These are phyloP conservation scores for Casaregolazyma lundiana DNA, from an alignment of 1,139 yeast genomes.

Conservation along the genomic window DNA sequence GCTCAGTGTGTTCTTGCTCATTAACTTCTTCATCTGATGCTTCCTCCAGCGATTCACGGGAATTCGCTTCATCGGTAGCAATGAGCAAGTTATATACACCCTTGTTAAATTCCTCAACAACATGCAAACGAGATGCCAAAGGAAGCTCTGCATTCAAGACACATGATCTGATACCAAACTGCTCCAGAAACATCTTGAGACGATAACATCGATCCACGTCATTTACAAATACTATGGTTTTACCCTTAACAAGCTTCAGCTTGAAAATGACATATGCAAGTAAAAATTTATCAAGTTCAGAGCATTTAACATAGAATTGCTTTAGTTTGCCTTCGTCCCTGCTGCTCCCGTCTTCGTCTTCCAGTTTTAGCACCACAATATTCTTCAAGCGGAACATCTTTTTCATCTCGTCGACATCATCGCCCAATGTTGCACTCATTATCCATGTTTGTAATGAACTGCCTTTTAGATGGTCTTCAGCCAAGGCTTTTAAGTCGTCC, in stretches of 20 bases:
- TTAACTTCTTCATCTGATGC: constrained; percentile 35
- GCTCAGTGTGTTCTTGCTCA: constrained; percentile 19
- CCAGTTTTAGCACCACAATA: constrained; percentile 77
- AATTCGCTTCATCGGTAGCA: constrained; percentile 67
- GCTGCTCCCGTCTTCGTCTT: constrained; percentile 30
- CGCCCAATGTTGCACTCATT: constrained; percentile 95
- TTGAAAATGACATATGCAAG: constrained; percentile 89
- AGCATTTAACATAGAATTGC: constrained; percentile 82
- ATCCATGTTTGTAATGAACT: constrained; percentile 70
- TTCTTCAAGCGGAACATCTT: constrained; percentile 64
- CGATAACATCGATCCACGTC: constrained; percentile 94
- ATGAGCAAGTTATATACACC: constrained; percentile 81
- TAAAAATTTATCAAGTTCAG: constrained; percentile 88
- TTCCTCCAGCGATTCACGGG: constrained; percentile 26
- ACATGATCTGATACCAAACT: constrained; percentile 87
- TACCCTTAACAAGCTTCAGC: constrained; percentile 82
- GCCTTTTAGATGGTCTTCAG: constrained; percentile 60
- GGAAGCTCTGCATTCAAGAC: constrained; percentile 92
- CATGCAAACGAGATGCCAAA: constrained; percentile 85
- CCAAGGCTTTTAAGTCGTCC: constrained; percentile 67
- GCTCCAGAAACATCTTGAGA: constrained; percentile 83
- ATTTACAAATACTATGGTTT: constrained; percentile 85
- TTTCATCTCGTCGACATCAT: constrained; percentile 76
- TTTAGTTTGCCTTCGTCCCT: constrained; percentile 50
- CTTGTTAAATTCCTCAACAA: constrained; percentile 91